phyloP scores from a whole-genome alignment of 306 rosid genomes.

The Inga leiocalycina region DNA sequence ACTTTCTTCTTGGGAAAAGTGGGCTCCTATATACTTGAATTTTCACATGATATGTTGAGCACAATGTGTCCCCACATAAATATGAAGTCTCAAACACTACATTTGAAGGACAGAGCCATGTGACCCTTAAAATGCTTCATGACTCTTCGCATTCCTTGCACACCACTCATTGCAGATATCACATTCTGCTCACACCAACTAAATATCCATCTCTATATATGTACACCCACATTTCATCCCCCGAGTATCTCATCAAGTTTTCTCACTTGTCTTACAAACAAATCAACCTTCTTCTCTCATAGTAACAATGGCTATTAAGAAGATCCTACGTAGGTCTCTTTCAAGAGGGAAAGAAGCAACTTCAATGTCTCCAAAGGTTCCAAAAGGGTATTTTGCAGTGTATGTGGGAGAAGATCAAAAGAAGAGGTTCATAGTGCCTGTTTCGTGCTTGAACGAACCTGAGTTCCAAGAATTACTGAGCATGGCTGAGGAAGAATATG shows the following conservation, averaged over 20 bases:
- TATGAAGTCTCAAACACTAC: neutral
- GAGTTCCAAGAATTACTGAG: constrained; percentile 42
- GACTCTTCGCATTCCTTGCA: neutral
- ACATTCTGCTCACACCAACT: neutral
- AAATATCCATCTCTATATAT: neutral
- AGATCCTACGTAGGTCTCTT: neutral
- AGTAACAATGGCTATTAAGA: neutral
- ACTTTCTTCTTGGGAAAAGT: neutral
- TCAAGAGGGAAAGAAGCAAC: neutral
- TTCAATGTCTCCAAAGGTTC: neutral
- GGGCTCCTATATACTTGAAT: neutral
- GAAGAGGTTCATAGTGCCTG: constrained; percentile 53
- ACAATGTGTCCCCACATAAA: neutral
- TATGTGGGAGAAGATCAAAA: constrained; percentile 53
- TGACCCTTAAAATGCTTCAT: constrained; percentile 10
- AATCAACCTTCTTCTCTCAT: neutral
- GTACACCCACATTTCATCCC: neutral
- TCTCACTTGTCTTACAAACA: neutral
- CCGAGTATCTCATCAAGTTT: neutral
- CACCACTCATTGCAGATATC: neutral
- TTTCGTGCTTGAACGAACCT: constrained; percentile 48
- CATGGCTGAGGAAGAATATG: constrained; percentile 51
- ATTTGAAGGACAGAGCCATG: constrained; percentile 1
- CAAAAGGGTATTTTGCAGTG: constrained; percentile 50
- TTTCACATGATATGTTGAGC: neutral